Evolutionary conservation across 371 early-diverging fungal species (phyloP).

Genomic region (Choanephora cucurbitarum): DNA sequence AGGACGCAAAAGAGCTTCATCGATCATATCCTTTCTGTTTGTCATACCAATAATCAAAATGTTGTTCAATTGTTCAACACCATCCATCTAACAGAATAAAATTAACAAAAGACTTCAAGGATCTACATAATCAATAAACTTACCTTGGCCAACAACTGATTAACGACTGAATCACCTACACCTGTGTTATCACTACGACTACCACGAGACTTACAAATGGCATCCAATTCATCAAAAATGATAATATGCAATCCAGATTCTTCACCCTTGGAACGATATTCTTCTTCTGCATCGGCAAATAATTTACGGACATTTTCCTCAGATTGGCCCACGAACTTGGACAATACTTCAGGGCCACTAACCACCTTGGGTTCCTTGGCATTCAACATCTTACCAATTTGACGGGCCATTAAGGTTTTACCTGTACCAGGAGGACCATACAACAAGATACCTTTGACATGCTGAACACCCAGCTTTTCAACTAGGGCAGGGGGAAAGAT

Average conservation of each 20-base stretch:
- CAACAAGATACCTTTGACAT: slow-evolving; percentile 86
- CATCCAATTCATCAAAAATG: slow-evolving; percentile 99
- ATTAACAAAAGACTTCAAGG: slow-evolving; percentile 5
- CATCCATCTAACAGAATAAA: slow-evolving; percentile 83
- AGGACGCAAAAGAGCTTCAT: slow-evolving; percentile 96
- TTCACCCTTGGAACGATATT: slow-evolving; percentile 95
- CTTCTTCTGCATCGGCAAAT: slow-evolving; percentile 97
- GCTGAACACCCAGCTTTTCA: slow-evolving; percentile 96
- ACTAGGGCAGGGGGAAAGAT: slow-evolving; percentile 97
- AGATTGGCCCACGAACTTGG: slow-evolving; percentile 99
- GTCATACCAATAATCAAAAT: slow-evolving; percentile 99
- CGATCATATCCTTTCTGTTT: slow-evolving; percentile 98
- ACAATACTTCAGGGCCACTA: slow-evolving; percentile 98
- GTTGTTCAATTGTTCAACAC: slow-evolving; percentile 97
- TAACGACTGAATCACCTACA: slow-evolving; percentile 99
- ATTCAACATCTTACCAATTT: slow-evolving; percentile 99
- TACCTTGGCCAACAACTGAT: slow-evolving; percentile 97
- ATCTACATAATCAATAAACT: too few relatives aligned
- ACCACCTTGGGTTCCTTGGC: slow-evolving; percentile 97
- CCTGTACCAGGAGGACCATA: slow-evolving; percentile 99
- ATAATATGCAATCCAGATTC: slow-evolving; percentile 97
- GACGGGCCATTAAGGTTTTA: slow-evolving; percentile 99
- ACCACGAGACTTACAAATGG: slow-evolving; percentile 99
- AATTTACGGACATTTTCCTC: slow-evolving; percentile 99
- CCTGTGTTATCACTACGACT: slow-evolving; percentile 92